Conservation (phyloP, 176 grass and related monocot species). For the Aegilops tauschii region DNA sequence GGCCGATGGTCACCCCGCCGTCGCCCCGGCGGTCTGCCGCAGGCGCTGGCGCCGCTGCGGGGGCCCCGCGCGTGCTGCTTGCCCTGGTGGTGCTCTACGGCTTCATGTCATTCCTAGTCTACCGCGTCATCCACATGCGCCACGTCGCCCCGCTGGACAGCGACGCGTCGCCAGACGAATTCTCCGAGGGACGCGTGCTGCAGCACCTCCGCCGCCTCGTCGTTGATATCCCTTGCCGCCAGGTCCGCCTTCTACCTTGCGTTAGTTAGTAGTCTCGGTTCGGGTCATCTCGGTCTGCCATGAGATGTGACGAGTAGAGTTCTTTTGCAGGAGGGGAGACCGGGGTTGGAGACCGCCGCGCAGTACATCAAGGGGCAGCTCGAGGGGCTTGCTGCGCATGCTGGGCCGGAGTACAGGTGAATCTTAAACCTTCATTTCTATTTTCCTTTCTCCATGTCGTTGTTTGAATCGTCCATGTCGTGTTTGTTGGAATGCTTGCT, state of each 20-base stretch:
- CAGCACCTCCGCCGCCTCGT: constrained; percentile 72
- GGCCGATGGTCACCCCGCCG: constrained; percentile 19
- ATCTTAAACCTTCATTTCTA: constrained; percentile 8
- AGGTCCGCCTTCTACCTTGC: constrained; percentile 37
- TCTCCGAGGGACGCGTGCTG: constrained; percentile 82
- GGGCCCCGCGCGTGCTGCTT: constrained; percentile 57
- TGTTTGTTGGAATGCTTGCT: constrained; percentile 4
- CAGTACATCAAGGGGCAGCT: constrained; percentile 84
- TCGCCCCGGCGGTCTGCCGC: background rate
- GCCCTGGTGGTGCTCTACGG: constrained; percentile 64
- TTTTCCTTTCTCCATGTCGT: background rate
- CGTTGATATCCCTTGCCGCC: constrained; percentile 71
- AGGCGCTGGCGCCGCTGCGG: constrained; percentile 9
- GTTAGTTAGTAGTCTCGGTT: background rate
- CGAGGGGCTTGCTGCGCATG: constrained; percentile 51
- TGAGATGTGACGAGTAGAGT: background rate
- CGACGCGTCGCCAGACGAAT: constrained; percentile 49
- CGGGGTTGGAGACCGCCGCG: constrained; percentile 77
- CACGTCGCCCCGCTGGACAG: constrained; percentile 67
- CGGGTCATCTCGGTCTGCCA: background rate
- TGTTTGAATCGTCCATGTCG: background rate
- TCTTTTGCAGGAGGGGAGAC: constrained; percentile 66
- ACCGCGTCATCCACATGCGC: constrained; percentile 78
- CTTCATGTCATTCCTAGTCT: constrained; percentile 54
- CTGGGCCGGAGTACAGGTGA: constrained; percentile 71